These are phyloP conservation scores for Camellia sinensis DNA, from an alignment of 148 eudicot genomes.

Conservation along the genomic window DNA sequence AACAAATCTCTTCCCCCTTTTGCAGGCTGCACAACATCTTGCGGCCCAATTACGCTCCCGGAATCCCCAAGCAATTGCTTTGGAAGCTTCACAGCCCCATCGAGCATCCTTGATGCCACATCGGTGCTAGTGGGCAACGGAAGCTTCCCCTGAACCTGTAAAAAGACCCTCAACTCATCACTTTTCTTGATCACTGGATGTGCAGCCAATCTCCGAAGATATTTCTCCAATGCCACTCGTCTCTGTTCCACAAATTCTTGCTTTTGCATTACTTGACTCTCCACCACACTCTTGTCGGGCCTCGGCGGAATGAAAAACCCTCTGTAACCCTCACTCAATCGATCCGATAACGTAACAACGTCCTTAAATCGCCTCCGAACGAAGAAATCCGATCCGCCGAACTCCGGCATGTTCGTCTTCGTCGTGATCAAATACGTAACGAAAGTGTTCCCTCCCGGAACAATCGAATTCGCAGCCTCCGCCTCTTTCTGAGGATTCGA, in stretches of 20 bases:
- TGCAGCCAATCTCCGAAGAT: constrained; percentile 59
- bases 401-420: constrained; percentile 56
- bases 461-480: constrained; percentile 60
- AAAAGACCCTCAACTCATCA: constrained; percentile 85
- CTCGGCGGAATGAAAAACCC: constrained; percentile 80
- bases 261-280: constrained; percentile 95
- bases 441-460: constrained; percentile 66
- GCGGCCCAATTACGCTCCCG: constrained; percentile 43
- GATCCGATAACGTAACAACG: constrained; percentile 76
- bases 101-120: constrained; percentile 77
- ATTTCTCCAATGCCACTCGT: constrained; percentile 69
- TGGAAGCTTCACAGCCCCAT: constrained; percentile 81
- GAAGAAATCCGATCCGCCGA: constrained; percentile 51
- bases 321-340: constrained; percentile 66
- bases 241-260: constrained; percentile 96
- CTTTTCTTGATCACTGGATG: constrained; percentile 75
- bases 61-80: constrained; percentile 75
- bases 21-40: constrained; percentile 82
- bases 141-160: constrained; percentile 78
- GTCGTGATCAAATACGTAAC: constrained; percentile 71
- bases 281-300: constrained; percentile 83
- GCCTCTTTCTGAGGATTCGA: constrained; percentile 79
- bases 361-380: constrained; percentile 85
- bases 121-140: constrained; percentile 68
- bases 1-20: constrained; percentile 87